Evolutionary conservation across 805 yeast genomes (phyloP).

Genomic region (Pichia exigua): DNA sequence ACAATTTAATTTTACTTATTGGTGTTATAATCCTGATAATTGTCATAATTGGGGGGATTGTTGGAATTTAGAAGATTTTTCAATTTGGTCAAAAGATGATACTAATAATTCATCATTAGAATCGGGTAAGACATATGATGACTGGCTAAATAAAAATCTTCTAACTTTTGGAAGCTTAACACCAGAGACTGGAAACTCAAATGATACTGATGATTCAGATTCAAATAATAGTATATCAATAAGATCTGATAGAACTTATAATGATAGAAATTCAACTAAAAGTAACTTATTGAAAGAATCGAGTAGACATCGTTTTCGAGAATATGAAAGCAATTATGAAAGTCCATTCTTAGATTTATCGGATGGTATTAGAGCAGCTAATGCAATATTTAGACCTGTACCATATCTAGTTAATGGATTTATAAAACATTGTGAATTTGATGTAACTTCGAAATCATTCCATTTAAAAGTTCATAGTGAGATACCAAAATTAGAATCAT

Average conservation of each 20-base stretch:
- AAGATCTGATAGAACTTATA: not conserved
- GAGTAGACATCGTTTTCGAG: not conserved
- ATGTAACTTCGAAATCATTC: constrained; percentile 41
- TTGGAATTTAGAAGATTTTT: constrained; percentile 93
- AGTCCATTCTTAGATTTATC: constrained; percentile 4
- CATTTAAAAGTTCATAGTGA: constrained; percentile 34
- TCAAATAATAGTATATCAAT: not conserved
- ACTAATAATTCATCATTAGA: constrained; percentile 4
- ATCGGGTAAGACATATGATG: constrained; percentile 3
- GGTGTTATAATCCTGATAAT: constrained; percentile 77
- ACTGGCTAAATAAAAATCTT: constrained; percentile 12
- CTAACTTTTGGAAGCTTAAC: not conserved
- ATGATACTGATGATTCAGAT: not conserved
- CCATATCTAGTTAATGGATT: constrained; percentile 58
- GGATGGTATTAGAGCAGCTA: constrained; percentile 63
- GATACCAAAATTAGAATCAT: not conserved
- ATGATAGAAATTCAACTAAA: not conserved
- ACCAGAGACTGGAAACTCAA: not conserved
- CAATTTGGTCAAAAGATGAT: constrained; percentile 74
- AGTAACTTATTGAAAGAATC: not conserved
- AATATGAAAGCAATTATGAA: constrained; percentile 7
- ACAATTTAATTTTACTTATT: constrained; percentile 64
- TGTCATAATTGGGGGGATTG: constrained; percentile 81
- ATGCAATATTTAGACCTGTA: constrained; percentile 73
- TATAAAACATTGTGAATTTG: constrained; percentile 49